Evolutionary conservation across 2,329 filamentous ascomycete species (phyloP).

Genomic region (Aspergillus pseudoglaucus): DNA sequence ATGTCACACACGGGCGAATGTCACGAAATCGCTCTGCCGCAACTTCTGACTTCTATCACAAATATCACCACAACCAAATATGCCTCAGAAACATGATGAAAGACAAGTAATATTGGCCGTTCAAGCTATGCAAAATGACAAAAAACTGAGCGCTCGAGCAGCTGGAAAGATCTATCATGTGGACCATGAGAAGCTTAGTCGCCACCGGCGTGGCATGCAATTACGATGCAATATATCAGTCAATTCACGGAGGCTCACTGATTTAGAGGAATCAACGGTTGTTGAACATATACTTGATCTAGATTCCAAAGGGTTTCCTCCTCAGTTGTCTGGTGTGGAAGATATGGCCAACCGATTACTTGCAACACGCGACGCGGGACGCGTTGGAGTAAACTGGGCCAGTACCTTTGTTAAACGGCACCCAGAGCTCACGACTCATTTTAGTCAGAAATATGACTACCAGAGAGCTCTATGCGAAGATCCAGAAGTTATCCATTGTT

Average conservation of each 20-base stretch:
- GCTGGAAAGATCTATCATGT: neutral
- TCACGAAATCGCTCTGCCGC: neutral
- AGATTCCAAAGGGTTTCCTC: neutral
- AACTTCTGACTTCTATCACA: neutral
- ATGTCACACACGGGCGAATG: too few relatives aligned
- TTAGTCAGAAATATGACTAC: too few relatives aligned
- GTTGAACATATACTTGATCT: neutral
- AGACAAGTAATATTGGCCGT: neutral
- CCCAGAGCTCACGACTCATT: too few relatives aligned
- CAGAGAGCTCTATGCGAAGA: too few relatives aligned
- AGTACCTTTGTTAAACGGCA: too few relatives aligned
- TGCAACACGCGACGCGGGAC: too few relatives aligned
- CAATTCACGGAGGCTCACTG: neutral
- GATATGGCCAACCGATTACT: too few relatives aligned
- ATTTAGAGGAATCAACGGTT: neutral
- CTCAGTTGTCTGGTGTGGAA: neutral
- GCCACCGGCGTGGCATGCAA: neutral
- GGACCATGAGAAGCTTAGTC: neutral
- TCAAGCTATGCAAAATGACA: neutral
- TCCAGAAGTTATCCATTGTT: too few relatives aligned
- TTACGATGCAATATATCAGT: neutral
- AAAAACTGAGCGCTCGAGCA: neutral
- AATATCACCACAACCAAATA: neutral
- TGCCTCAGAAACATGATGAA: neutral
- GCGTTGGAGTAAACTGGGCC: too few relatives aligned